Evolutionary conservation across 352 stramenopile species (phyloP).

Genomic region (Elongisporangium prolatum): DNA sequence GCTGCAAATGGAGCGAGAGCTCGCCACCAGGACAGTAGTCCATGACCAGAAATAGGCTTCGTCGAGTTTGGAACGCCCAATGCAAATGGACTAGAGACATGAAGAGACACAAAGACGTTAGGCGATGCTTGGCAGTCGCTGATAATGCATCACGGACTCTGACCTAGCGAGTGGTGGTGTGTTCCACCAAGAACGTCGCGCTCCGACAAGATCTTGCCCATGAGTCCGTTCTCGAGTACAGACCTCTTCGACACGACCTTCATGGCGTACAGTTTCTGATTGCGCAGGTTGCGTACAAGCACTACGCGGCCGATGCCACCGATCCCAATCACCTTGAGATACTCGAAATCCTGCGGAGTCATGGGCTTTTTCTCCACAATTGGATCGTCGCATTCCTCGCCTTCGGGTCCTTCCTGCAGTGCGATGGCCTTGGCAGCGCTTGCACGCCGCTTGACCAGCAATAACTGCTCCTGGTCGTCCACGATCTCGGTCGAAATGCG

Average conservation of each 20-base stretch:
- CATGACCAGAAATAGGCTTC: conserved; percentile 72
- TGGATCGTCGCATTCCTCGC: background rate
- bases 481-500: conserved; percentile 44
- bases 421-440: conserved; percentile 79
- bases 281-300: conserved; percentile 53
- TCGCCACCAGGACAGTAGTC: conserved; percentile 79
- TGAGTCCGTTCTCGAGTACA: conserved; percentile 48
- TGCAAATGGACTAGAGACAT: conserved; percentile 57
- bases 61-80: conserved; percentile 72
- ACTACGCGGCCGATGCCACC: conserved; percentile 84
- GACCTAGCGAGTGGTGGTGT: conserved; percentile 55
- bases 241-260: conserved; percentile 63
- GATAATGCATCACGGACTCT: background rate
- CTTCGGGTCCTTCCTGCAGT: conserved; percentile 17
- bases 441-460: conserved; percentile 52
- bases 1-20: conserved; percentile 49
- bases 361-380: conserved; percentile 7
- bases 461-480: conserved; percentile 44
- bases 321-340: conserved; percentile 86
- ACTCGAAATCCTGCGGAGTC: conserved; percentile 71
- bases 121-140: no score
- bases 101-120: background rate
- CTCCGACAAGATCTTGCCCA: conserved; percentile 62
- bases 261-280: conserved; percentile 71
- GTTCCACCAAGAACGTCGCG: conserved; percentile 72